These are phyloP conservation scores for Sapria himalayana DNA, from an alignment of 345 rosid genomes.

Conservation along the genomic window DNA sequence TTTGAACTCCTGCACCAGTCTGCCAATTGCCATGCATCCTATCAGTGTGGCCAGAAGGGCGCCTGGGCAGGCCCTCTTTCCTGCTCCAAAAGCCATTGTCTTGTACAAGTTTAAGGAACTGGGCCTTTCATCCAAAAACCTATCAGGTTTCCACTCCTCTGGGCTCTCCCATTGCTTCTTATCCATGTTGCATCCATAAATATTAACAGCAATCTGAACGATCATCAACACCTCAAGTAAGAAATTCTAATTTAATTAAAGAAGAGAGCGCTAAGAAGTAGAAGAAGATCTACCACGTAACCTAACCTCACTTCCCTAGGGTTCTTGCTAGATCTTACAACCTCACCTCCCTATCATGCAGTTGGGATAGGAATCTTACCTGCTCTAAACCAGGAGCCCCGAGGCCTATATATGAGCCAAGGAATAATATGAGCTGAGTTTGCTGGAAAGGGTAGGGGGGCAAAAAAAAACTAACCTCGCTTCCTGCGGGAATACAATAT, in stretches of 20 bases:
- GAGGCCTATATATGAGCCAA: too few species aligned
- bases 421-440: too few species aligned
- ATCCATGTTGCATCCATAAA: slow-evolving; percentile 84
- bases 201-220: slow-evolving; percentile 64
- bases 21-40: slow-evolving; percentile 37
- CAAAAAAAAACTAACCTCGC: slow-evolving; percentile 26
- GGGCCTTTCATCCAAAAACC: slow-evolving; percentile 34
- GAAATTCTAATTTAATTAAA: neutral
- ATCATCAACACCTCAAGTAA: neutral
- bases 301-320: too few species aligned
- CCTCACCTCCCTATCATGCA: too few species aligned
- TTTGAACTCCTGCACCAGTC: slow-evolving; percentile 61
- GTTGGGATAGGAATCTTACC: too few species aligned
- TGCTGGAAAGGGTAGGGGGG: too few species aligned
- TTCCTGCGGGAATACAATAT: slow-evolving; percentile 46
- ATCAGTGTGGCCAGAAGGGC: slow-evolving; percentile 46
- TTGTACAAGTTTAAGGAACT: slow-evolving; percentile 40
- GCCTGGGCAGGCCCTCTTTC: slow-evolving; percentile 66
- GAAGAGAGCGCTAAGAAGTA: too few species aligned
- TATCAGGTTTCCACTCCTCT: slow-evolving; percentile 56
- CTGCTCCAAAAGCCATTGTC: slow-evolving; percentile 89
- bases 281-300: too few species aligned
- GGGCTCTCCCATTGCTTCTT: slow-evolving; percentile 51
- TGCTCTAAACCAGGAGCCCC: too few species aligned
- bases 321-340: too few species aligned